These are phyloP conservation scores for Lathyrus oleraceus DNA, from an alignment of 306 rosid species.

Conservation along the genomic window DNA sequence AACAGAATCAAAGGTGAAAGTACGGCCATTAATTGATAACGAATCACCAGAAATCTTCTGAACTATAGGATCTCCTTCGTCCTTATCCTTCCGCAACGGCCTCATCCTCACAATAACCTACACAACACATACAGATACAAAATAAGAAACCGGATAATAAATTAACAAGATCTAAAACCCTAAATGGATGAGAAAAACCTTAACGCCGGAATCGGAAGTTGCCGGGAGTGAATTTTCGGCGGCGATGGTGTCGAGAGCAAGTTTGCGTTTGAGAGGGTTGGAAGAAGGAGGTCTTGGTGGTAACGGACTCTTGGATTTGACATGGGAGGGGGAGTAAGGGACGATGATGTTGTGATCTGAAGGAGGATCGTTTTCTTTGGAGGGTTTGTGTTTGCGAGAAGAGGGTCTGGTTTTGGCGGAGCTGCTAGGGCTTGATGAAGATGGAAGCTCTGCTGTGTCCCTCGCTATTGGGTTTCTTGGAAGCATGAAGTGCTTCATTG, in stretches of 20 bases:
- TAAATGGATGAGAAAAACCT: slow-evolving; percentile 43
- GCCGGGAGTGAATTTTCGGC: slow-evolving; percentile 53
- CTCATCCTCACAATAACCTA: slow-evolving; percentile 94
- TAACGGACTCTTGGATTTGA: slow-evolving; percentile 69
- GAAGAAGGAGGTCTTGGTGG: slow-evolving; percentile 90
- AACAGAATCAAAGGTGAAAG: slow-evolving; percentile 91
- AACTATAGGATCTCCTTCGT: slow-evolving; percentile 76
- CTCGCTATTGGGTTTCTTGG: slow-evolving; percentile 65
- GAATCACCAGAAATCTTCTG: slow-evolving; percentile 75
- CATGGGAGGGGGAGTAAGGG: slow-evolving; percentile 46
- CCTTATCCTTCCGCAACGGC: slow-evolving; percentile 63
- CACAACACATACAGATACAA: background rate
- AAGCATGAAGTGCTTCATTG: slow-evolving; percentile 77
- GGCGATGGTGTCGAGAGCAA: slow-evolving; percentile 52
- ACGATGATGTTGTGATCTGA: slow-evolving; percentile 53
- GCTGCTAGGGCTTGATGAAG: slow-evolving; percentile 57
- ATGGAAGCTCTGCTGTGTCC: slow-evolving; percentile 61
- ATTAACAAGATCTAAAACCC: background rate
- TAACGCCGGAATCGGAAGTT: slow-evolving; percentile 83
- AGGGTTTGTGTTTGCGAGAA: slow-evolving; percentile 58
- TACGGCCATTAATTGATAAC: slow-evolving; percentile 73
- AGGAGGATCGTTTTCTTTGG: slow-evolving; percentile 84
- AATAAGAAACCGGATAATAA: background rate
- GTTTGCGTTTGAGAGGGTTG: slow-evolving; percentile 95
- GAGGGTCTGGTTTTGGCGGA: slow-evolving; percentile 51